Percentiles rank a stretch among this genome's conserved stretches.
phyloP scores from a whole-genome alignment of 2,329 filamentous ascomycete species.

The Colletotrichum costaricense region DNA sequence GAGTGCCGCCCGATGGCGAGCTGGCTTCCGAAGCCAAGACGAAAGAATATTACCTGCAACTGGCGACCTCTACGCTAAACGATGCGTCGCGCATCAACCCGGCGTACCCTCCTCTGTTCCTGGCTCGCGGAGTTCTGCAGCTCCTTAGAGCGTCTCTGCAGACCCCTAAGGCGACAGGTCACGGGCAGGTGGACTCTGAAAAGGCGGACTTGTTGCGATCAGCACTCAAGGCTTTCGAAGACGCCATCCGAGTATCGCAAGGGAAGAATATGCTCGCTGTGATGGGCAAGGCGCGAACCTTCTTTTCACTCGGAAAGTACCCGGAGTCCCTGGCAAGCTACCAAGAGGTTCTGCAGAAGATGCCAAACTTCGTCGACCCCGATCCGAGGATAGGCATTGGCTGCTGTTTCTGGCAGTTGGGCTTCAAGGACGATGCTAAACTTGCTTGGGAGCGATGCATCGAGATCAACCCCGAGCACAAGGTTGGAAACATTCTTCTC shows the following conservation, averaged over 20 bases:
- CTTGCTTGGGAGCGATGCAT: slow-evolving; percentile 89
- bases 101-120: slow-evolving; percentile 88
- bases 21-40: slow-evolving; percentile 81
- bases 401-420: slow-evolving; percentile 96
- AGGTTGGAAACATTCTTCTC: slow-evolving; percentile 89
- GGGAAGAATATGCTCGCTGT: slow-evolving; percentile 92
- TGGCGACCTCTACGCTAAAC: slow-evolving; percentile 91
- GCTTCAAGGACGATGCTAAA: slow-evolving; percentile 93
- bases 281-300: slow-evolving; percentile 87
- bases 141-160: slow-evolving; percentile 89
- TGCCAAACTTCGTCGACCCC: slow-evolving; percentile 89
- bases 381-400: slow-evolving; percentile 97
- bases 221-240: slow-evolving; percentile 93
- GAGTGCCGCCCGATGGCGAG: slow-evolving; percentile 70
- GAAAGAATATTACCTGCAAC: slow-evolving; percentile 92
- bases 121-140: slow-evolving; percentile 90
- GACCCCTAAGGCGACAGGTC: slow-evolving; percentile 75
- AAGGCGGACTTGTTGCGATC: slow-evolving; percentile 83
- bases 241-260: slow-evolving; percentile 86
- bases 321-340: slow-evolving; percentile 85
- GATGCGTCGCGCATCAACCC: slow-evolving; percentile 96
- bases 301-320: slow-evolving; percentile 89
- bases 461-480: slow-evolving; percentile 84
- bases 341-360: slow-evolving; percentile 86
- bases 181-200: slow-evolving; percentile 76